A percentile compares a stretch with the other conserved stretches of the same genome.
These are phyloP conservation scores for Aspergillus alliaceus DNA, from an alignment of 2,329 filamentous ascomycete genomes.

Conservation along the genomic window DNA sequence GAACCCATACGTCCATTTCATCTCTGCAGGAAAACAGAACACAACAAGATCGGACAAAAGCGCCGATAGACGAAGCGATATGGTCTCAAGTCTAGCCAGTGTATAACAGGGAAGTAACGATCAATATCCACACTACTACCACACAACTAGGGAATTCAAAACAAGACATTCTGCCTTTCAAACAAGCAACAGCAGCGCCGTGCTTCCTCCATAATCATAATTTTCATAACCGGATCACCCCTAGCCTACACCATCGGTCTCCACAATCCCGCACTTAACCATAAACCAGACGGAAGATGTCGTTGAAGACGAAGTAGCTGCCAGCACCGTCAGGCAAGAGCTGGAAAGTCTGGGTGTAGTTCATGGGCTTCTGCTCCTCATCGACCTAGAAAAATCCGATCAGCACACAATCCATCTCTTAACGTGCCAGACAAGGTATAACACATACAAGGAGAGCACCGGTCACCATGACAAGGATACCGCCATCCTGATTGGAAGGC, in stretches of 20 bases:
- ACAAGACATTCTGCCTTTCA: neutral
- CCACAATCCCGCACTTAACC: neutral
- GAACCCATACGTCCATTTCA: neutral
- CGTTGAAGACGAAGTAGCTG: conserved; percentile 87
- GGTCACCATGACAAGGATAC: conserved; percentile 84
- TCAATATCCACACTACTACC: neutral
- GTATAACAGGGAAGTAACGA: neutral
- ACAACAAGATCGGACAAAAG: neutral
- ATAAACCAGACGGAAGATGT: conserved; percentile 90
- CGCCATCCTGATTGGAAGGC: conserved; percentile 65
- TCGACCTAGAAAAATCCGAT: conserved; percentile 64
- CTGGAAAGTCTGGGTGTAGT: conserved; percentile 88
- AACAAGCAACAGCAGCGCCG: neutral
- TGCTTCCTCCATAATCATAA: conserved; percentile 15
- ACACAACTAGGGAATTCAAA: neutral
- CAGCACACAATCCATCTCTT: neutral
- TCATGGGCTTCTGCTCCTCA: conserved; percentile 82
- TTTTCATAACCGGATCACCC: conserved; percentile 11
- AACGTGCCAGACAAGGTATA: neutral
- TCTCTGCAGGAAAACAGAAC: neutral
- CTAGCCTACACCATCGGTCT: neutral
- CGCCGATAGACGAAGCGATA: neutral
- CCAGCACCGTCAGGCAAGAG: conserved; percentile 67
- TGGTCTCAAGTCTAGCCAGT: neutral
- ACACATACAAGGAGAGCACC: conserved; percentile 76